A percentile compares a stretch with the other conserved stretches of the same genome.
Conservation (phyloP, 2,329 filamentous ascomycete species). For the Talaromyces pinophilus region DNA sequence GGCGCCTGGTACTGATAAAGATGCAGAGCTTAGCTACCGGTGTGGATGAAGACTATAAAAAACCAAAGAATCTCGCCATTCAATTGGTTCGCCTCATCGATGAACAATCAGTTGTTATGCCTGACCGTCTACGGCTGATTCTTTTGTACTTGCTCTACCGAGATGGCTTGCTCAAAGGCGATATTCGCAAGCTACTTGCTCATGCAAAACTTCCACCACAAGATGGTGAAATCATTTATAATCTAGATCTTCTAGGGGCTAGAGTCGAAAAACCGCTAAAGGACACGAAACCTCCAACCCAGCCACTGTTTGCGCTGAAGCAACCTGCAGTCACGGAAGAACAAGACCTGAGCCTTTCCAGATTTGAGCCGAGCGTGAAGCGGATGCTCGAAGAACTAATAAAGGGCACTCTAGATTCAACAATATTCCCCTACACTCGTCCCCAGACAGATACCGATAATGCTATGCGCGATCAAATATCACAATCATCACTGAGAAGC, state of each 20-base stretch:
- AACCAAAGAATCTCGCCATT: constrained; percentile 84
- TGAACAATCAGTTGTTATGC: constrained; percentile 69
- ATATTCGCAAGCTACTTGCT: constrained; percentile 78
- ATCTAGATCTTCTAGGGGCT: constrained; percentile 77
- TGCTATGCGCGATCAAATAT: constrained; percentile 52
- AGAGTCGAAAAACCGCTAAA: constrained; percentile 72
- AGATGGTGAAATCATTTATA: constrained; percentile 72
- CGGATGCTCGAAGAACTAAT: constrained; percentile 76
- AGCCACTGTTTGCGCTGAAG: constrained; percentile 72
- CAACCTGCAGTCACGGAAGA: constrained; percentile 54
- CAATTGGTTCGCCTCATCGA: constrained; percentile 86
- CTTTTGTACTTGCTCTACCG: constrained; percentile 83
- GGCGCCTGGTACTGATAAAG: background rate
- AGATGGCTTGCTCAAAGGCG: constrained; percentile 79
- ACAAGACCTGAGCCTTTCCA: constrained; percentile 82
- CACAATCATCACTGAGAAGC: constrained; percentile 76
- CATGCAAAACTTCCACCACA: constrained; percentile 77
- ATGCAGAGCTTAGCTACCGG: constrained; percentile 76
- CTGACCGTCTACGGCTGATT: constrained; percentile 81
- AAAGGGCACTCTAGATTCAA: constrained; percentile 66
- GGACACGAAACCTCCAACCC: constrained; percentile 66
- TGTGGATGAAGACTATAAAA: constrained; percentile 86
- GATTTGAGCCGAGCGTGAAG: constrained; percentile 81
- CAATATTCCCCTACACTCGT: constrained; percentile 70
- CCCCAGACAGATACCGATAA: constrained; percentile 54